These are phyloP conservation scores for Globisporangium irregulare DNA, from an alignment of 352 stramenopile genomes.

Conservation along the genomic window DNA sequence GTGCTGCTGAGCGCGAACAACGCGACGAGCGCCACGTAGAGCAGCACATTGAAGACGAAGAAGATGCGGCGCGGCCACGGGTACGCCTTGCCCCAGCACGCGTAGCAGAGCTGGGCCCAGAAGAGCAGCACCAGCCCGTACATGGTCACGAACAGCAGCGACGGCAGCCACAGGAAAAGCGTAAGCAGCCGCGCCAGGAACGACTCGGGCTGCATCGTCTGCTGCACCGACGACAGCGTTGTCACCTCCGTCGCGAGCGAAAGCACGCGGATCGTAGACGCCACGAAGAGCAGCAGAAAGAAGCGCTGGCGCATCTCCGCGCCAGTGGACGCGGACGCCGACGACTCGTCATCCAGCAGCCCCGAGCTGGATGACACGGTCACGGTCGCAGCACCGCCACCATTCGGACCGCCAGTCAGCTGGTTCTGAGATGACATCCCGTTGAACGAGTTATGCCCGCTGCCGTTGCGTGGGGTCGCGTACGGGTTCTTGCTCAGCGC, in stretches of 20 bases:
- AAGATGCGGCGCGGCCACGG: constrained; percentile 74
- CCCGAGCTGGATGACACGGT: constrained; percentile 28
- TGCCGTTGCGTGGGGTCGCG: constrained; percentile 11
- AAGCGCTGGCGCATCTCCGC: constrained; percentile 74
- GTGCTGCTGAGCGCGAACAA: constrained; percentile 45
- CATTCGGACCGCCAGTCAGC: not conserved
- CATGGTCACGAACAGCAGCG: constrained; percentile 84
- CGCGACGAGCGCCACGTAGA: constrained; percentile 59
- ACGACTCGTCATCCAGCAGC: constrained; percentile 51
- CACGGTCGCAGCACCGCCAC: not conserved
- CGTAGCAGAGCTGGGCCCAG: constrained; percentile 83
- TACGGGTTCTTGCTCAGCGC: constrained; percentile 16
- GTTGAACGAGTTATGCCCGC: constrained; percentile 24
- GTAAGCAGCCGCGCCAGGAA: constrained; percentile 47
- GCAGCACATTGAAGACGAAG: constrained; percentile 71
- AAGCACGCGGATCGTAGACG: constrained; percentile 53
- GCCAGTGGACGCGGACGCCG: constrained; percentile 57
- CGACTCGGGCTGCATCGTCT: constrained; percentile 34
- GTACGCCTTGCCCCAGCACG: constrained; percentile 70
- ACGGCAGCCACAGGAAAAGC: constrained; percentile 72
- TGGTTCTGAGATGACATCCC: constrained; percentile 24
- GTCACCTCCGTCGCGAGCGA: constrained; percentile 60
- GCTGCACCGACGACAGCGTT: constrained; percentile 40
- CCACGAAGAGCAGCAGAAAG: constrained; percentile 73
- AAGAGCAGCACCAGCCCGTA: constrained; percentile 85